phyloP scores from a whole-genome alignment of 495 filamentous ascomycete species.

The Aspergillus ostianus region DNA sequence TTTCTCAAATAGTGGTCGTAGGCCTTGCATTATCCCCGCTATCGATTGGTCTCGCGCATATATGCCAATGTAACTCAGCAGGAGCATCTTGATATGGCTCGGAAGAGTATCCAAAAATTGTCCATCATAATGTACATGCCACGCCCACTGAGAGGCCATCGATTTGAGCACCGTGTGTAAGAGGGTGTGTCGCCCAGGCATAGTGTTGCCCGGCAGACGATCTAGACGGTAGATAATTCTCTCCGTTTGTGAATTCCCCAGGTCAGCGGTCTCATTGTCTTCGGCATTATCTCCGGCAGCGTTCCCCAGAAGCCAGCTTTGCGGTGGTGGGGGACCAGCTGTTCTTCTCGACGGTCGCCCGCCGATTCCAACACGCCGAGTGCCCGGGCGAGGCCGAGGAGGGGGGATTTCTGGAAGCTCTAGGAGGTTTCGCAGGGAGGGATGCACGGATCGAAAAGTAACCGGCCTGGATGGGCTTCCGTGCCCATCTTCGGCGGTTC shows the following conservation, averaged over 20 bases:
- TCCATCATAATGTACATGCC: slow-evolving; percentile 64
- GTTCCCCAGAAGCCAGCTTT: slow-evolving; percentile 61
- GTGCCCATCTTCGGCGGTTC: slow-evolving; percentile 18
- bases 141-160: slow-evolving; percentile 69
- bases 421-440: slow-evolving; percentile 57
- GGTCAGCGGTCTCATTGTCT: slow-evolving; percentile 3
- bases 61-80: slow-evolving; percentile 63
- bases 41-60: slow-evolving; percentile 41
- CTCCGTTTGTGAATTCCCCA: slow-evolving; percentile 8
- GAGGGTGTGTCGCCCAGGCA: slow-evolving; percentile 51
- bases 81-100: slow-evolving; percentile 53
- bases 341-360: slow-evolving; percentile 48
- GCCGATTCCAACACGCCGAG: slow-evolving; percentile 35
- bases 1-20: slow-evolving; percentile 31
- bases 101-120: slow-evolving; percentile 65
- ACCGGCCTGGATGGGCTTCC: slow-evolving; percentile 16
- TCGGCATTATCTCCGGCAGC: slow-evolving; percentile 9
- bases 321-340: slow-evolving; percentile 68
- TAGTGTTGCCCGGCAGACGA: slow-evolving; percentile 42
- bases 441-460: slow-evolving; percentile 49
- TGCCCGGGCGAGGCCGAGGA: slow-evolving; percentile 58
- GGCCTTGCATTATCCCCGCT: slow-evolving; percentile 24
- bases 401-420: slow-evolving; percentile 69
- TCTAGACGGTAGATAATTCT: slow-evolving; percentile 33
- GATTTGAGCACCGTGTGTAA: slow-evolving; percentile 55